Evolutionary conservation across 2,329 filamentous ascomycete species (phyloP), one percentile per base, ranked within the genome.

Genomic region (Leptosphaerulina australis): DNA sequence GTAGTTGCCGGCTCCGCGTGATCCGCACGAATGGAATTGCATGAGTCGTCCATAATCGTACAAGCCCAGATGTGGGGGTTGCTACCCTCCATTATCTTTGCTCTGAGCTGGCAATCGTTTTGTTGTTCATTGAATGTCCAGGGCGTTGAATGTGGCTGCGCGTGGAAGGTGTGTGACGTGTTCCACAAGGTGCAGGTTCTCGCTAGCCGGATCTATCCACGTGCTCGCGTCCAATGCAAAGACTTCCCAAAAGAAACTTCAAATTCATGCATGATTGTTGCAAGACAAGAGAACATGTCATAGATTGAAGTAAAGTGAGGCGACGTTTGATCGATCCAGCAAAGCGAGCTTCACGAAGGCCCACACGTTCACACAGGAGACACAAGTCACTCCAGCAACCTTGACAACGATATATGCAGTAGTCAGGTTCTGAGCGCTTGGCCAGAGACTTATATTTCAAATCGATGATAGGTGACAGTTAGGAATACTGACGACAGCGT

Each of bases 71-170:
- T 55, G 58, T 61, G 59, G 57, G 55, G 53, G 46, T 48, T 44
- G 36, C 39, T 46, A 56, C 54, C 58, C 54, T 62, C 55, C 50
- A 53, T 55, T 44, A 56, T 44, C 50, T 33, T 41, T 59, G 28
- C 58, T 59, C 56, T 64, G 62, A 60, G 60, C 53, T 63, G 60
- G 62, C 62, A 64, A 41, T 52, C 47, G 62, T 63, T 63, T 56
- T 60, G 62, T 59, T 64, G 60, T 64, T 64, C 60, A 57, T 55
- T 31, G 50, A 62, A 55, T 38, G 28, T 51, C 36, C 53, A 48
- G 37, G 53, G 52, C 52, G 35, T 47, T 47, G 25, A 53, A 38
- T 53, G 54, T 55, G 52, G 57, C 61, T 59, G 59, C 58, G 55
- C 44, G 49, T 26, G 49, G 39, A 53, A 50, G 56, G 48, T 44